These are phyloP conservation scores for Russula vinacea DNA, from an alignment of 768 basidiomycete species.

Conservation along the genomic window DNA sequence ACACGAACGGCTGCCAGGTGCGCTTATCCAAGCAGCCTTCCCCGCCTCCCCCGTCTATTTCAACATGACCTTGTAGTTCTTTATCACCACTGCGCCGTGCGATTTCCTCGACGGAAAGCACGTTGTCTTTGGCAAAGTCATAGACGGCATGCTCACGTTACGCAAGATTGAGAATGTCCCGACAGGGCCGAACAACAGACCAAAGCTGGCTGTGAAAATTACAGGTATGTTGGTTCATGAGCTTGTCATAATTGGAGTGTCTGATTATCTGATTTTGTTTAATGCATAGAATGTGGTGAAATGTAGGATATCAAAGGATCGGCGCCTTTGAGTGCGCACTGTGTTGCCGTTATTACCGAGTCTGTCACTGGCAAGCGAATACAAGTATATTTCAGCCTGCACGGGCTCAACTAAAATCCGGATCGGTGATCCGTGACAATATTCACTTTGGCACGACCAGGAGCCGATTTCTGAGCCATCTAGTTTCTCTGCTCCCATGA, in stretches of 20 bases:
- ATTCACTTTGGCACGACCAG: background rate
- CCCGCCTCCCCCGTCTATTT: background rate
- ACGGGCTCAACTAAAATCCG: background rate
- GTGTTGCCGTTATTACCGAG: background rate
- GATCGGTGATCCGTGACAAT: background rate
- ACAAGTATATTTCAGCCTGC: background rate
- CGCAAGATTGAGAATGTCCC: slow-evolving; percentile 96
- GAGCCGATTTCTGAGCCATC: background rate
- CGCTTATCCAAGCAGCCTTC: slow-evolving; percentile 20
- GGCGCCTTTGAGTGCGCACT: background rate
- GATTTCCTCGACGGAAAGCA: slow-evolving; percentile 96
- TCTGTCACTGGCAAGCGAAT: background rate
- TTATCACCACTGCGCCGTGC: slow-evolving; percentile 92
- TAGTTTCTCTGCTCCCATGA: background rate
- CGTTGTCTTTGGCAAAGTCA: slow-evolving; percentile 86
- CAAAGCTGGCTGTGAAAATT: slow-evolving; percentile 85
- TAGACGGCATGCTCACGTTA: slow-evolving; percentile 92
- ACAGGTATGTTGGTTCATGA: slow-evolving; percentile 55
- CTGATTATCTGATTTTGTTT: background rate
- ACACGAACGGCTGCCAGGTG: slow-evolving; percentile 91
- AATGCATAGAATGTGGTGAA: slow-evolving; percentile 40
- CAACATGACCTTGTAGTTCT: slow-evolving; percentile 64
- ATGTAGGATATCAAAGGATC: slow-evolving; percentile 34
- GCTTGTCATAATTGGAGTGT: background rate
- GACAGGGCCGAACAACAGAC: slow-evolving; percentile 85